Base-by-base conservation (phyloP, 2,329 filamentous ascomycete species). In the Diplodia sapinea region DNA sequence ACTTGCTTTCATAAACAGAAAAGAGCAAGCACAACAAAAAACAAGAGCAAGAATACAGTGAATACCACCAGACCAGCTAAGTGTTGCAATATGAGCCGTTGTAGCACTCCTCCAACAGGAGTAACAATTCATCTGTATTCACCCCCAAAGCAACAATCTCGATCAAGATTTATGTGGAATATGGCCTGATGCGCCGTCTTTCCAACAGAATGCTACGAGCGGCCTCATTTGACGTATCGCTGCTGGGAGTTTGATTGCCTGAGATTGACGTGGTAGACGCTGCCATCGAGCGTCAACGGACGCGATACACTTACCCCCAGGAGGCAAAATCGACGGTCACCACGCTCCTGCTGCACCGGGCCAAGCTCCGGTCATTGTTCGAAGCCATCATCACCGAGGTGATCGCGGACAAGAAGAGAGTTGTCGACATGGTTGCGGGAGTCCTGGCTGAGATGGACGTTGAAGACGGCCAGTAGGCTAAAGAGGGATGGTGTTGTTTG, bases 231-330 rank as follows among this genome's bases (percentile, higher is more conserved):
- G 23, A 23, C 23, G 23, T 31, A 31, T 31, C 31, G 31, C 31
- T 8, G 31, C 8, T 31, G 8, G 31, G 5, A 6, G 31, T 31
- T 5, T 3, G 8, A 31, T 31, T 31, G 31, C 2, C 31, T 3
- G 2, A 3, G 31, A 31, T 3, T 1, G n/a, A n/a, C n/a, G n/a
- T n/a, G n/a, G n/a, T 79, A 31, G 54, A 51, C 17, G 20, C 11
- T 4, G 62, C 49, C 12, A 50, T 65, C 20, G 49, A 59, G 23
- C 55, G 55, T 3, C 55, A 59, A 15, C 20, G 20, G 1, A 36
- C 17, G 33, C 55, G 23, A 4, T 63, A 63, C 40, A 47, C 64
- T 1, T 59, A 26, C n/a, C 51, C 50, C 15, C 38, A 38, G 3
- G 31, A 49, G 2, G 59, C 59, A 0, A 59, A 43, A 29, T 36